Conservation (phyloP, 2,329 filamentous ascomycete genomes). For the Stemphylium vesicarium region DNA sequence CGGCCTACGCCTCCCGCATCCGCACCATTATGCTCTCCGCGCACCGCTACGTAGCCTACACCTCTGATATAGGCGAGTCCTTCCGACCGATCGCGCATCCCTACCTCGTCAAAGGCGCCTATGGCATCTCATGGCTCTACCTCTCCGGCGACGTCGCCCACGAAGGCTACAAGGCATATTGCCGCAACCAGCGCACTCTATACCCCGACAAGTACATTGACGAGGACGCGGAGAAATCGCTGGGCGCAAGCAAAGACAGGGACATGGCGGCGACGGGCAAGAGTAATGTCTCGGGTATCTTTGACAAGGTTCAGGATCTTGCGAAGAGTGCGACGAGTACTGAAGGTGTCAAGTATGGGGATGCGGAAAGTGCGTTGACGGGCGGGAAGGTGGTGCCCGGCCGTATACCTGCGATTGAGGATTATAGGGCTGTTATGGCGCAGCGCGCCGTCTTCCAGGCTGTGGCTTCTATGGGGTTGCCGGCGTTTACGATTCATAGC, state of each 20-base stretch:
- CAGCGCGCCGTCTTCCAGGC: conserved; percentile 91
- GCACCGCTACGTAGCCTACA: conserved; percentile 96
- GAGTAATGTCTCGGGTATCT: conserved; percentile 11
- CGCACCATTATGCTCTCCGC: conserved; percentile 87
- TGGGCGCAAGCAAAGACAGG: conserved; percentile 41
- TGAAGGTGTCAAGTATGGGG: conserved; percentile 30
- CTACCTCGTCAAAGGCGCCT: conserved; percentile 78
- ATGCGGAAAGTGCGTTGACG: conserved; percentile 25
- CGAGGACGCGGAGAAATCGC: conserved; percentile 12
- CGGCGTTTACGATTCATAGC: conserved; percentile 91
- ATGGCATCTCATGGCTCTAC: conserved; percentile 92
- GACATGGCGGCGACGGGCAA: conserved; percentile 42
- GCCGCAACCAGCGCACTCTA: conserved; percentile 78
- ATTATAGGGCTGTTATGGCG: conserved; percentile 89
- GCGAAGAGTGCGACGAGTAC: conserved; percentile 29
- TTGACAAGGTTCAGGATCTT: conserved; percentile 30
- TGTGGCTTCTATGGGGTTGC: conserved; percentile 90
- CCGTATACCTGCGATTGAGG: conserved; percentile 75
- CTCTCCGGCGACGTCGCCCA: conserved; percentile 87
- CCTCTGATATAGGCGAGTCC: conserved; percentile 93
- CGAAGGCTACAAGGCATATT: conserved; percentile 95
- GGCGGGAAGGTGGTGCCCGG: conserved; percentile 43
- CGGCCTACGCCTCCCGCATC: conserved; percentile 84
- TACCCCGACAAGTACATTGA: conserved; percentile 64
- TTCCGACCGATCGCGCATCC: conserved; percentile 94